Evolutionary conservation across 140 eudicot genomes (phyloP).

Genomic region (Bidens hawaiensis): DNA sequence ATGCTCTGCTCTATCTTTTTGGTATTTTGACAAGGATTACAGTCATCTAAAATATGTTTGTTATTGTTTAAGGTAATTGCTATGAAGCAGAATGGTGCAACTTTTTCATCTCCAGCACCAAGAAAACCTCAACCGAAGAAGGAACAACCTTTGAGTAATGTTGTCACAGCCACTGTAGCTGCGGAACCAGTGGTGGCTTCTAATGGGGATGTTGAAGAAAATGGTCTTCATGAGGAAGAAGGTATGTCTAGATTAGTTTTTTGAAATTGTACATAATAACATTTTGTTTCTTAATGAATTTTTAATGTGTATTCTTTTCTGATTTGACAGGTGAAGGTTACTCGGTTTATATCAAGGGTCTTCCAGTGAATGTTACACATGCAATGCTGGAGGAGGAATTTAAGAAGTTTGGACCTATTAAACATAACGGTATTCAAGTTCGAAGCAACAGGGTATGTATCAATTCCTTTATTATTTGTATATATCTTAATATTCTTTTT

Average conservation of each 20-base stretch:
- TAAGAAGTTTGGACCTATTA: conserved; percentile 76
- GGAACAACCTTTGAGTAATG: conserved; percentile 24
- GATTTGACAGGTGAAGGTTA: conserved; percentile 56
- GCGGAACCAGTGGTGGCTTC: conserved; percentile 39
- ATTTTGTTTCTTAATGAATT: background rate
- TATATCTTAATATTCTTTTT: background rate
- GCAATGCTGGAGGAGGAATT: conserved; percentile 64
- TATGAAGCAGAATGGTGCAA: conserved; percentile 54
- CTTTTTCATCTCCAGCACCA: conserved; percentile 45
- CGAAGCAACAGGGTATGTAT: conserved; percentile 60
- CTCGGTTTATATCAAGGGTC: conserved; percentile 74
- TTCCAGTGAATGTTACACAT: conserved; percentile 59
- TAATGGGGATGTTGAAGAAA: conserved; percentile 38
- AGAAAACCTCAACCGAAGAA: conserved; percentile 47
- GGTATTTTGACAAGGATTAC: background rate
- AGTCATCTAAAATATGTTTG: conserved; percentile 12
- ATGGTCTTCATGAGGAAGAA: conserved; percentile 67
- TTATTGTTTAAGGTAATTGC: conserved; percentile 59
- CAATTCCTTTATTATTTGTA: background rate
- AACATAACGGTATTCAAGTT: conserved; percentile 78
- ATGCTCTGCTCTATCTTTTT: background rate
- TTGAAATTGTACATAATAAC: background rate
- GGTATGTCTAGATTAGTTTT: conserved; percentile 29
- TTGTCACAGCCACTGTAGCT: conserved; percentile 23
- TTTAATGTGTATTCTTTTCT: background rate